phyloP scores from a whole-genome alignment of 768 basidiomycete species.

The Mycena vulgaris region DNA sequence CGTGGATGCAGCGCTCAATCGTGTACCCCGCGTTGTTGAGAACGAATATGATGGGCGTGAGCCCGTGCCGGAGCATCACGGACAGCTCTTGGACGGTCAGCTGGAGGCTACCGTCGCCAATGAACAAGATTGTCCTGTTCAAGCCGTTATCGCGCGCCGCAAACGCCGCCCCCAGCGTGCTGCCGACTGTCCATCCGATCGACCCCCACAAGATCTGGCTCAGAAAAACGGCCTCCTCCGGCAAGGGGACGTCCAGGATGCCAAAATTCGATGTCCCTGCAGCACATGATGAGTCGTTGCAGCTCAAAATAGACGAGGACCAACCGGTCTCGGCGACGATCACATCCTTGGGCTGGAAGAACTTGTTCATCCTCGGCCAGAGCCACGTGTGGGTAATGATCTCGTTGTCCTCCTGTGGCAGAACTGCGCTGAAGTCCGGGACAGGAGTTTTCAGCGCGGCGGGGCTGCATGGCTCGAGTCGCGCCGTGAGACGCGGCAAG shows the following conservation, averaged over 20 bases:
- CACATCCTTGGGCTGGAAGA: constrained; percentile 82
- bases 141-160: constrained; percentile 77
- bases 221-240: constrained; percentile 63
- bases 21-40: constrained; percentile 89
- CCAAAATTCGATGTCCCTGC: constrained; percentile 88
- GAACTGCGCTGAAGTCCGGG: constrained; percentile 55
- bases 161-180: constrained; percentile 83
- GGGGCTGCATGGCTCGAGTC: constrained; percentile 51
- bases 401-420: constrained; percentile 67
- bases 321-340: constrained; percentile 90
- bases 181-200: constrained; percentile 83
- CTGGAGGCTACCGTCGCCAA: constrained; percentile 89
- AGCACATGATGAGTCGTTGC: background rate
- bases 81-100: constrained; percentile 87
- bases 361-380: constrained; percentile 75
- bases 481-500: constrained; percentile 77
- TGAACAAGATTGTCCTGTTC: constrained; percentile 83
- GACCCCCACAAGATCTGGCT: constrained; percentile 92
- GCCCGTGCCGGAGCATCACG: constrained; percentile 80
- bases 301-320: background rate
- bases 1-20: constrained; percentile 76
- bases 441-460: constrained; percentile 62
- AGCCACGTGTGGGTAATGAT: constrained; percentile 84
- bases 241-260: constrained; percentile 84
- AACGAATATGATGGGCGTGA: constrained; percentile 89